Evolutionary conservation across 2,329 filamentous ascomycete species (phyloP), one percentile per base, ranked within the genome.

Genomic region (Calonectria pteridis): DNA sequence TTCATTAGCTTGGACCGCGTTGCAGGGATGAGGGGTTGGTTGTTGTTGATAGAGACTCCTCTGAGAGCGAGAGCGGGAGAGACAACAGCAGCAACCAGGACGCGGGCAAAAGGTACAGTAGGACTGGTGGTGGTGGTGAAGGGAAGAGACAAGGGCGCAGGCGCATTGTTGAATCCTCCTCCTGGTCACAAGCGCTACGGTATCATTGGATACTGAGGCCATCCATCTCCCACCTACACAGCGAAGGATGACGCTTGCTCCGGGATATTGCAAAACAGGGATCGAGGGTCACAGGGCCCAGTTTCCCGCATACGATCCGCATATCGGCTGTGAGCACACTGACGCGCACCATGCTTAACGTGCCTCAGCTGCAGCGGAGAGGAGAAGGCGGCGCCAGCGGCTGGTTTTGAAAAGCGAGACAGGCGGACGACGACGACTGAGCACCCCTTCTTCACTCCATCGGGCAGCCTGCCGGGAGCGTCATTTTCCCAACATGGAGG

Each of bases 251-350:
- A 40, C 28, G 29, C 55, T 40, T 6, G 33, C 55, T 37, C 23
- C 10, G 55, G 55, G 55, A 62, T 40, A 62, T 62, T 62, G 37
- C 55, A 62, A 26, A 28, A 16, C 55, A 62, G 37, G 55, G 55
- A 37, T 62, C 33, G 67, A 43, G 67, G 67, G 67, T 69, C 67
- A 69, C 67, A 50, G 67, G 67, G 43, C 59, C 55, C 55, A 59
- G 43, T 43, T 13, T 67, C 49, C 64, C 64, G 64, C 64, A 40
- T 53, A 40, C 49, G 37, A 40, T 67, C 64, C 64, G 67, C 43
- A 63, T 50, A 69, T 63, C 67, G 67, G 67, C 55, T 35, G 43
- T 35, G 31, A 53, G 35, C 55, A 37, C 35, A 37, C 55, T 62
- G 55, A 40, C 37, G 55, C 55, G 26, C 55, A 40, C 55, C 55